These are phyloP conservation scores for Dactylonectria estremocensis DNA, from an alignment of 2,329 filamentous ascomycete genomes.

Conservation along the genomic window DNA sequence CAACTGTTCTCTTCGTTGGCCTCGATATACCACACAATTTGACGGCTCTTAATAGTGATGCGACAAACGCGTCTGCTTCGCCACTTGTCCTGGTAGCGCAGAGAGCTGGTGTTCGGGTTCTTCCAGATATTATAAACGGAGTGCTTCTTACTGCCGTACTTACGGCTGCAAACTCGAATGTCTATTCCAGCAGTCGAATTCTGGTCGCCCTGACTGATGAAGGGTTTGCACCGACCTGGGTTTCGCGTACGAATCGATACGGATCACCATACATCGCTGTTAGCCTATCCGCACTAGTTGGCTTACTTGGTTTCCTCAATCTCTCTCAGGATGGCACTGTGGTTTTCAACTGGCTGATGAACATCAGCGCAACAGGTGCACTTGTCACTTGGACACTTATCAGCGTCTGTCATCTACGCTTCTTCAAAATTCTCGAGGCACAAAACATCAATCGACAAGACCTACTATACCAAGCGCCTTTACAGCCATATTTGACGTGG, in stretches of 20 bases:
- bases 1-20: slow-evolving; percentile 16
- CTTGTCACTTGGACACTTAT: slow-evolving; percentile 19
- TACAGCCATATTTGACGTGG: slow-evolving; percentile 18
- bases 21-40: slow-evolving; percentile 5
- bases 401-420: slow-evolving; percentile 16
- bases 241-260: slow-evolving; percentile 2
- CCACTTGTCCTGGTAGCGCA: slow-evolving; percentile 12
- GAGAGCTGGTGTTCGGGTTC: slow-evolving; percentile 7
- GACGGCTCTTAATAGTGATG: neutral
- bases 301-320: slow-evolving; percentile 9
- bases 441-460: slow-evolving; percentile 13
- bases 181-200: slow-evolving; percentile 21
- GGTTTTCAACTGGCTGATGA: slow-evolving; percentile 22
- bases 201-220: slow-evolving; percentile 7
- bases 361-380: slow-evolving; percentile 17
- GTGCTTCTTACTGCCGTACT: slow-evolving; percentile 17
- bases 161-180: slow-evolving; percentile 14
- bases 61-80: slow-evolving; percentile 14
- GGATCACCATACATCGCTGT: slow-evolving; percentile 16
- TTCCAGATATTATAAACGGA: slow-evolving; percentile 14
- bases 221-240: slow-evolving; percentile 11
- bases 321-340: slow-evolving; percentile 12
- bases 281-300: slow-evolving; percentile 3
- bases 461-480: slow-evolving; percentile 8
- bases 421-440: slow-evolving; percentile 13